A percentile compares a stretch with the other conserved stretches of the same genome.
Evolutionary conservation across 768 basidiomycete genomes (phyloP).

Genomic region (Agaricus blazei): DNA sequence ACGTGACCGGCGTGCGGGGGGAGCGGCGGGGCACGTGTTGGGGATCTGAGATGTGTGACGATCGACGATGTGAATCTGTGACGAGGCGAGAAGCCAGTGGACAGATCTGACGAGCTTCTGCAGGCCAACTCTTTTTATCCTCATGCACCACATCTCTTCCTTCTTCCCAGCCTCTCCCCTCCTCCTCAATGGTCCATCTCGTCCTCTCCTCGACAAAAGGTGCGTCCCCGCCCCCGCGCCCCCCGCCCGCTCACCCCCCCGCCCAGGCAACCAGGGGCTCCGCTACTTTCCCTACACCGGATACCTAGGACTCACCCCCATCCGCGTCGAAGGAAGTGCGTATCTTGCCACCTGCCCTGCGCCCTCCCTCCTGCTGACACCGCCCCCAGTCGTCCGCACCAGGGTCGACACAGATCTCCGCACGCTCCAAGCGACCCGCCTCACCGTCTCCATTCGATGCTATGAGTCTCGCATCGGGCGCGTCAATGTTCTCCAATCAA

Average conservation of each 20-base stretch:
- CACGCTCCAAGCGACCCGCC: constrained; percentile 57
- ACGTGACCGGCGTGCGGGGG: constrained; percentile 15
- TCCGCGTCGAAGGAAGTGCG: constrained; percentile 74
- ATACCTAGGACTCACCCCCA: constrained; percentile 75
- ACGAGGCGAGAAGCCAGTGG: constrained; percentile 24
- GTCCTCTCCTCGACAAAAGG: constrained; percentile 60
- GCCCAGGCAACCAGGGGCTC: constrained; percentile 56
- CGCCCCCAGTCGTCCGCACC: constrained; percentile 57
- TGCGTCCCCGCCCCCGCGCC: constrained; percentile 14
- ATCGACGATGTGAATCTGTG: constrained; percentile 22
- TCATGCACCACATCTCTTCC: constrained; percentile 27
- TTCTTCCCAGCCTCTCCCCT: constrained; percentile 23
- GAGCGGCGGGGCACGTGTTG: constrained; percentile 10
- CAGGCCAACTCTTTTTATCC: constrained; percentile 36
- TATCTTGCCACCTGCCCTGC: constrained; percentile 13
- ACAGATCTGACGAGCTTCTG: constrained; percentile 33
- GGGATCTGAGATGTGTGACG: constrained; percentile 18
- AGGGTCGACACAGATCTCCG: constrained; percentile 67
- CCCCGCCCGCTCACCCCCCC: constrained; percentile 8
- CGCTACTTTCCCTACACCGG: constrained; percentile 73
- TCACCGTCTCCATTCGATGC: constrained; percentile 75
- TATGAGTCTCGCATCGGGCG: constrained; percentile 73
- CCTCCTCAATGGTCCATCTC: constrained; percentile 60
- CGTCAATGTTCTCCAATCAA: constrained; percentile 51
- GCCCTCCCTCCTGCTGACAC: constrained; percentile 11